Percentiles rank a stretch among this genome's conserved stretches.
phyloP scores from a whole-genome alignment of 2,329 filamentous ascomycete genomes.

The Colletotrichum sp. region DNA sequence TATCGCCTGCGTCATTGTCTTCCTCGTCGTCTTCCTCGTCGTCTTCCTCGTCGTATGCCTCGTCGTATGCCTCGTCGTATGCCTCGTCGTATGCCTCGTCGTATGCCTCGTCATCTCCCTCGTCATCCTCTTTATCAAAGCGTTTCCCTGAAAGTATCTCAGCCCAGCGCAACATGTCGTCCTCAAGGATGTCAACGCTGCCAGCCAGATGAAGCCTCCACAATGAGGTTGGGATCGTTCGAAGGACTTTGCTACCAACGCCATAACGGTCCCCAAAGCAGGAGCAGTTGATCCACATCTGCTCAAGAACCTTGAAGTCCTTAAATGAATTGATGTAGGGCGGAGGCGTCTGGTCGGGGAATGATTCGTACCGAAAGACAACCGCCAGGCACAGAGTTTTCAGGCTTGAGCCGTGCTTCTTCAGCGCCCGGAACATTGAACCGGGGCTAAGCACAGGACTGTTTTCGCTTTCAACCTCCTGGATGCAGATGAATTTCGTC shows the following conservation, averaged over 20 bases:
- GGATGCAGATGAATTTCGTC: neutral
- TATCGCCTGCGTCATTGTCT: neutral
- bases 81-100: neutral
- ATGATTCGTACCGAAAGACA: rapidly evolving
- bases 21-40: neutral
- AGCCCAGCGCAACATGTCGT: neutral
- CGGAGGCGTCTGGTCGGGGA: neutral
- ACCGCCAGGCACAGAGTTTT: rapidly evolving
- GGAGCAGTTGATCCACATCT: neutral
- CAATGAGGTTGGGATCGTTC: neutral
- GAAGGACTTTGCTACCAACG: neutral
- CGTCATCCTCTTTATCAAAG: neutral
- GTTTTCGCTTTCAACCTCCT: neutral
- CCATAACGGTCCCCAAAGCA: neutral
- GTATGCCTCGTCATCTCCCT: neutral
- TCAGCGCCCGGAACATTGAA: neutral
- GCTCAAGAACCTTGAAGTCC: neutral
- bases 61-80: too few relatives aligned
- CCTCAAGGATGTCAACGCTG: rapidly evolving
- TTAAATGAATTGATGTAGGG: neutral
- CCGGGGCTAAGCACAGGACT: neutral
- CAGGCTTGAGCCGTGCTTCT: neutral
- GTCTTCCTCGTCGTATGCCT: neutral
- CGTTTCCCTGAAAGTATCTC: neutral
- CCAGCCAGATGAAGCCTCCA: neutral